Conservation (phyloP, 2,329 filamentous ascomycete genomes). For the Lachnellula willkommii region DNA sequence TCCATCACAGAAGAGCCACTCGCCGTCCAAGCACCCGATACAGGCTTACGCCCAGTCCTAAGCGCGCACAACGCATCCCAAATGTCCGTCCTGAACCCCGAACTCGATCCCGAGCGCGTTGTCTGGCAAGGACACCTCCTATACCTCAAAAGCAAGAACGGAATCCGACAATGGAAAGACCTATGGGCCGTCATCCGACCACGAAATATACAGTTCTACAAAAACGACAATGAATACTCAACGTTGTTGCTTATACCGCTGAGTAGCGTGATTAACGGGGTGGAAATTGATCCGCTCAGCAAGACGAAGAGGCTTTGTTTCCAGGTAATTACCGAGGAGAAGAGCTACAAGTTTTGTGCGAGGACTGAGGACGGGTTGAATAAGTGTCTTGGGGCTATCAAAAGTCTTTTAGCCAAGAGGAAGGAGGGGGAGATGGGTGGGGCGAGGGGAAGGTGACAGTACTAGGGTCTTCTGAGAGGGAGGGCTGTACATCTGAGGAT, state of each 20-base stretch:
- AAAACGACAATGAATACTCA: slow-evolving; percentile 85
- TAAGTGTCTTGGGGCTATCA: slow-evolving; percentile 83
- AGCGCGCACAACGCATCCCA: slow-evolving; percentile 56
- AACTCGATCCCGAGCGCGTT: slow-evolving; percentile 76
- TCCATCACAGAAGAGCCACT: slow-evolving; percentile 29
- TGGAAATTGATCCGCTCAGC: slow-evolving; percentile 85
- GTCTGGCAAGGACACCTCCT: slow-evolving; percentile 90
- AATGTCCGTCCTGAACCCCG: slow-evolving; percentile 48
- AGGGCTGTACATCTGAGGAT: not conserved
- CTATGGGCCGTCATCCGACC: slow-evolving; percentile 88
- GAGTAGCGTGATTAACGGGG: slow-evolving; percentile 75
- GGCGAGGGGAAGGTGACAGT: not conserved
- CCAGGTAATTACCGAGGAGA: slow-evolving; percentile 91
- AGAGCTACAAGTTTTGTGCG: slow-evolving; percentile 71
- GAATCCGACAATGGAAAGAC: slow-evolving; percentile 89
- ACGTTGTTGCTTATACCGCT: slow-evolving; percentile 78
- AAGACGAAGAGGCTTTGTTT: slow-evolving; percentile 81
- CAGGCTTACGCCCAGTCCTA: slow-evolving; percentile 31
- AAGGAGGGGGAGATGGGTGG: slow-evolving; percentile 41
- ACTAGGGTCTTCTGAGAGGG: not conserved
- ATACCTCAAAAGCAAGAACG: slow-evolving; percentile 74
- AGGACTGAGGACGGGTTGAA: slow-evolving; percentile 76
- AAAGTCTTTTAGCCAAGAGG: slow-evolving; percentile 72
- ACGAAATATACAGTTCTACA: slow-evolving; percentile 83
- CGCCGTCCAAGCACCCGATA: slow-evolving; percentile 29